Evolutionary conservation across 495 filamentous ascomycete genomes (phyloP), one percentile per base, ranked within the genome.

Genomic region (Penicillium daleae): DNA sequence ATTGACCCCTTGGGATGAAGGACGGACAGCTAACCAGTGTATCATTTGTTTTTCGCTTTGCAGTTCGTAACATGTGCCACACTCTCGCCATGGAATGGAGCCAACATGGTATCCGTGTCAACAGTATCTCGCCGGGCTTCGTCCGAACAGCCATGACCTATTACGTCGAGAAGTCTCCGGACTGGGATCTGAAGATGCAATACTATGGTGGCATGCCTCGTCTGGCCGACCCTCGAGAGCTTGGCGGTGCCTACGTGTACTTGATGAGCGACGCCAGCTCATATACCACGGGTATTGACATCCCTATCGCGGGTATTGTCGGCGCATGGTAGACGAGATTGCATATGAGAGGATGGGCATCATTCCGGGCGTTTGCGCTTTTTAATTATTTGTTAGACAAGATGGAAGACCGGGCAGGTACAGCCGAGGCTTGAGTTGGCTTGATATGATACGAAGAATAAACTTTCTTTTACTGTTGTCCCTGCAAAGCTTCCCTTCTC

Each of bases 51-150:
- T 59, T 35, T 33, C 15, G 3, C 15, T 19, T 6, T 33, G n/a
- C 26, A 72, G 72, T 74, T 22, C 72, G 70, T 15, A 72, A 72
- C 32, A 71, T 74, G 66, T 71, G 64, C 44, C 75, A 80, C 50
- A 80, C 79, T 19, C 68, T 81, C 31, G 78, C 80, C 7, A 81
- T 81, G 77, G 78, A 81, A 59, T 81, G 77, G 78, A 76, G 75
- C 55, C 68, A 76, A 42, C 74, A 82, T 55, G 77, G 78, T 29
- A 82, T 82, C 62, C 76, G 78, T 4, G 76, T 79, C 40, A 80
- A 80, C 66, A 72, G 71, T 35, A 68, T 76, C 9, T 71, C 67
- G 0, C 78, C 77, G 2, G 76, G 77, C 27, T 80, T 75, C 46
- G 73, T 80, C 12, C 63, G 67, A 22, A 80, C 76, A 0, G 72